Evolutionary conservation across 768 basidiomycete species (phyloP), one percentile per base, ranked within the genome.

Genomic region (Pisolithus albus): DNA sequence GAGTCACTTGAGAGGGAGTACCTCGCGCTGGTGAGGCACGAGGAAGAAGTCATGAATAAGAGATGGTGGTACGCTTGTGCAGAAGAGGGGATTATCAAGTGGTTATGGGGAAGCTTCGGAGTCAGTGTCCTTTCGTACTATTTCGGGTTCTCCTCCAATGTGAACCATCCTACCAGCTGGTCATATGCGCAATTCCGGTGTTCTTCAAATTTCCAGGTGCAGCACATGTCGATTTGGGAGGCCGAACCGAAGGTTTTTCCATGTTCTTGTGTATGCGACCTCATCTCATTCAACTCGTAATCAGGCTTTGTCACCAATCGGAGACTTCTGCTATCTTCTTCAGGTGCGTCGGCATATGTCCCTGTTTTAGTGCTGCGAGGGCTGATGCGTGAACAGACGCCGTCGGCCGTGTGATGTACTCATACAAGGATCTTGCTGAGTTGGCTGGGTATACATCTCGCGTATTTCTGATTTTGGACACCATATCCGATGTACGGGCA

Each of bases 251-350:
- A 78, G 89, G 92, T 88, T 50, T 42, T 66, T 23, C 19, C 24
- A 37, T 6, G 16, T 38, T 34, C 10, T 5, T 21, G 10, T 28
- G 19, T 19, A 24, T 19, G 18, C 21, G n/a, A 26, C 28, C 39
- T 1, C n/a, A 23, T 24, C 19, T 36, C 28, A 49, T 37, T 39
- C 10, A 52, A 19, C 15, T 28, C 4, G 8, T 37, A 40, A 34
- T 41, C 55, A 92, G 93, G 92, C 46, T 97, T 98, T 63, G 89
- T 99, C 15, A 98, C 95, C n/a, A 99, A 99, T 64, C 76, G 93
- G 49, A 79, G 93, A 19, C 77, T 96, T 37, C 70, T 96, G 9
- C 71, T 96, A 15, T 93, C 91, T n/a, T 82, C 91, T 4, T 89
- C 88, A 53, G 86, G 86, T 82, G 53, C 55, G 71, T 53, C n/a